Percentiles rank a stretch among this genome's conserved stretches.
Evolutionary conservation across 371 early-diverging fungal genomes (phyloP).

Genomic region (Vairimorpha necatrix): DNA sequence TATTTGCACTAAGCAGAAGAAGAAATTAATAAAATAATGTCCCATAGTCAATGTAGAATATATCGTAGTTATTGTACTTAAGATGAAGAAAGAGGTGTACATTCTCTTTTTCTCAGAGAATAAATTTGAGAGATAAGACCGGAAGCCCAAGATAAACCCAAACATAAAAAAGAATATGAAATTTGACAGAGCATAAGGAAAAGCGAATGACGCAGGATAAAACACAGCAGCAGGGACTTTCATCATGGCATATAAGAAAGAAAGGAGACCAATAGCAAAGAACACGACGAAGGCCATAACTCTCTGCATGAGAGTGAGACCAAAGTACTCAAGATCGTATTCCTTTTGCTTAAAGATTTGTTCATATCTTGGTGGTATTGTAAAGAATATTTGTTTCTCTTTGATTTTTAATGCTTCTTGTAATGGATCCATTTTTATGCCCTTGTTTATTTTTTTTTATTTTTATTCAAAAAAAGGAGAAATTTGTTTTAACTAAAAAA

Average conservation of each 20-base stretch:
- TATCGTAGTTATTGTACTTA: constrained; percentile 47
- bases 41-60: constrained; percentile 38
- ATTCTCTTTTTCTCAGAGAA: constrained; percentile 50
- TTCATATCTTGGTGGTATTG: constrained; percentile 36
- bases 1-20: constrained; percentile 47
- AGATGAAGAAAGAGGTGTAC: constrained; percentile 48
- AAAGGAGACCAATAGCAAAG: constrained; percentile 41
- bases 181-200: constrained; percentile 62
- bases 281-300: constrained; percentile 48
- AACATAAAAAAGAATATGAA: constrained; percentile 61
- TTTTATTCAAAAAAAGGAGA: too few species aligned
- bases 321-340: constrained; percentile 56
- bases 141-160: constrained; percentile 62
- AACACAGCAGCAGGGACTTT: constrained; percentile 33
- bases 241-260: constrained; percentile 51
- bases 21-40: constrained; percentile 41
- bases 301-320: constrained; percentile 54
- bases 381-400: constrained; percentile 19
- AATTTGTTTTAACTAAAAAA: too few species aligned
- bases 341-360: constrained; percentile 48
- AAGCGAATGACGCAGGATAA: constrained; percentile 51
- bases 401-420: constrained; percentile 45
- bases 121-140: constrained; percentile 51
- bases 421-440: constrained; percentile 52
- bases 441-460: too few species aligned